A percentile compares a stretch with the other conserved stretches of the same genome.
phyloP scores from a whole-genome alignment of 768 basidiomycete genomes.

The Auriculariales sp. region DNA sequence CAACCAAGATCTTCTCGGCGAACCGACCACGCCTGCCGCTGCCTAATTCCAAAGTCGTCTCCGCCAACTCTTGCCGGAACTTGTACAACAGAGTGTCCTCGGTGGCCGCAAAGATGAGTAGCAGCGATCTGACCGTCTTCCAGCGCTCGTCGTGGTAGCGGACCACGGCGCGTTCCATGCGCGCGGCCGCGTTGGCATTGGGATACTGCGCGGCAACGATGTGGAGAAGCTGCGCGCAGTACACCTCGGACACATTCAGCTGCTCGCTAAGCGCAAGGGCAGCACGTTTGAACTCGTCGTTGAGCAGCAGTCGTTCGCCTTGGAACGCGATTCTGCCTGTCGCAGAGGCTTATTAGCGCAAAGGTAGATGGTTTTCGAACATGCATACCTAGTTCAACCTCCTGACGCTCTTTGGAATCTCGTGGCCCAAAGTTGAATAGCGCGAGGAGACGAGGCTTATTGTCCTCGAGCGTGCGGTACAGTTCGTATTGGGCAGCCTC shows the following conservation, averaged over 20 bases:
- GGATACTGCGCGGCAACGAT: slow-evolving; percentile 48
- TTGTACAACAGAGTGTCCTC: slow-evolving; percentile 33
- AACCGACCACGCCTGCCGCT: slow-evolving; percentile 29
- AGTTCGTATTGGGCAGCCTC: slow-evolving; percentile 10
- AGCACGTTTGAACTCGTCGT: slow-evolving; percentile 66
- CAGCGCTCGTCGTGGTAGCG: slow-evolving; percentile 58
- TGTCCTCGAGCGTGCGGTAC: slow-evolving; percentile 13
- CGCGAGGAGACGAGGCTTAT: slow-evolving; percentile 34
- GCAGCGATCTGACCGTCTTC: slow-evolving; percentile 54
- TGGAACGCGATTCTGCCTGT: slow-evolving; percentile 53
- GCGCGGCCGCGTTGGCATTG: slow-evolving; percentile 40
- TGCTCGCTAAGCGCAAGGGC: slow-evolving; percentile 67
- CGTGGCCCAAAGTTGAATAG: slow-evolving; percentile 53
- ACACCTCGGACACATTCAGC: slow-evolving; percentile 70
- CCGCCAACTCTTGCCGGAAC: slow-evolving; percentile 40
- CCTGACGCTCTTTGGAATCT: slow-evolving; percentile 49
- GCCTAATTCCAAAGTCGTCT: slow-evolving; percentile 17
- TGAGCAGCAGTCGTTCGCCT: slow-evolving; percentile 56
- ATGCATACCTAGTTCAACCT: slow-evolving; percentile 46
- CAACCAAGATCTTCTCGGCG: slow-evolving; percentile 38
- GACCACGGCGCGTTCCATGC: slow-evolving; percentile 50
- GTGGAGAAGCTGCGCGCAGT: slow-evolving; percentile 56
- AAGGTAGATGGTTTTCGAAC: too few species aligned
- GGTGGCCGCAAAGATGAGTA: slow-evolving; percentile 49
- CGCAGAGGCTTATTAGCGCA: too few species aligned